Percentiles rank a stretch among this genome's conserved stretches.
Conservation (phyloP, 306 rosid species). For the Abrus pulchellus region DNA sequence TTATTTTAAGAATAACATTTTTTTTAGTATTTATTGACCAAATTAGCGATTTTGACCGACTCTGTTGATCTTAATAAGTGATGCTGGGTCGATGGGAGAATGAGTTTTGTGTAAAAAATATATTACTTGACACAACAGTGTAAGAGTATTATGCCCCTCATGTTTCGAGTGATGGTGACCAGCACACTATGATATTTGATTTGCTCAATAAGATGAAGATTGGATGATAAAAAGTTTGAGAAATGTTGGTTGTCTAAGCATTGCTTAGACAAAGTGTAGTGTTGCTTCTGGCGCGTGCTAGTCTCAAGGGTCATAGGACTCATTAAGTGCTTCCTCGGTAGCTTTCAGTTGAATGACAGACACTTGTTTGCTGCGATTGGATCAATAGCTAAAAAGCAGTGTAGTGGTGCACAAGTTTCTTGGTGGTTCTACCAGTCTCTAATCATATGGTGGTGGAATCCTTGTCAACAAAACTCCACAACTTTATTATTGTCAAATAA, state of each 20-base stretch:
- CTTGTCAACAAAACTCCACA: background rate
- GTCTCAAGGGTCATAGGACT: background rate
- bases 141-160: too few relatives aligned
- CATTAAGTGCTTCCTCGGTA: background rate
- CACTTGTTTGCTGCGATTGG: background rate
- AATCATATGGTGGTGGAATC: conserved; percentile 20
- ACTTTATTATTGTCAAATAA: background rate
- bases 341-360: conserved; percentile 11
- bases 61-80: too few relatives aligned
- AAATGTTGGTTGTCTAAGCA: background rate
- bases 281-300: conserved; percentile 2
- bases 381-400: background rate
- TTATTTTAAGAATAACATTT: too few relatives aligned
- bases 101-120: too few relatives aligned
- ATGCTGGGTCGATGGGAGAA: too few relatives aligned
- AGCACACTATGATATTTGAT: too few relatives aligned
- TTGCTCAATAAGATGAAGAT: background rate
- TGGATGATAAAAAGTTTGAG: conserved; percentile 31
- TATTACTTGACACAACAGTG: too few relatives aligned
- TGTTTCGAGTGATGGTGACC: too few relatives aligned
- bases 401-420: background rate
- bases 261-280: background rate
- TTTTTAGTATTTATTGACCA: too few relatives aligned
- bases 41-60: too few relatives aligned
- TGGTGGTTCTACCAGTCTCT: background rate